Evolutionary conservation across 2,329 filamentous ascomycete genomes (phyloP), one percentile per base, ranked within the genome.

Genomic region (Amphichorda felina): DNA sequence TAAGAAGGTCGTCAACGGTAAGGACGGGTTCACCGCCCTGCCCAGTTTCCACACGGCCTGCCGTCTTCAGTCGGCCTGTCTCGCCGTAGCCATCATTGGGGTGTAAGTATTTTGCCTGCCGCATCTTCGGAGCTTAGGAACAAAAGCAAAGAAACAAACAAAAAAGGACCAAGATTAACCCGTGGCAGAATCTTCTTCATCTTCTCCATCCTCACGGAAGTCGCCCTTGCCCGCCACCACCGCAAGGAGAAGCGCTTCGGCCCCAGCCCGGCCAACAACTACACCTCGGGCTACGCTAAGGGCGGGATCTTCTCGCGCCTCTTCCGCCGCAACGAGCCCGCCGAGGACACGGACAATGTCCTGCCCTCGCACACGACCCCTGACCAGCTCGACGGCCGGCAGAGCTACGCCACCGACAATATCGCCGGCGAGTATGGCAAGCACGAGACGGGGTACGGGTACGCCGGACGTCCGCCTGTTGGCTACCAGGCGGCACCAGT

Each of bases 51-150:
- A 49, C 27, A 56, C 56, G 7, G 76, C 80, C 1, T 95, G 88
- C 64, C 68, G 68, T 40, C 63, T 94, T 45, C 75, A 94, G 59
- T 84, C 78, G 34, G 86, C 79, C 30, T 72, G 68, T 40, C 79
- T 95, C 44, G 82, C 83, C 4, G 77, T 91, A 13, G 64, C 87
- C 21, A 82, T 95, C 40, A 72, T 87, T 38, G 82, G 71, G 50
- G 76, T 82, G 77, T 87, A 65, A 61, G 66, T 25, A 14, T 14
- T 6, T 25, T 5, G 11, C 21, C 3, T 13, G 15, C 19, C 17
- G n/a, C n/a, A n/a, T n/a, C n/a, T n/a, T n/a, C n/a, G n/a, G n/a
- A n/a, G n/a, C n/a, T n/a, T n/a, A n/a, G n/a, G n/a, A n/a, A n/a
- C n/a, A n/a, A n/a, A n/a, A n/a, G n/a, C n/a, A n/a, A n/a, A n/a